Percentiles rank a stretch among this genome's conserved stretches.
phyloP scores from a whole-genome alignment of 176 grass and related monocot genomes.

The Themeda triandra region DNA sequence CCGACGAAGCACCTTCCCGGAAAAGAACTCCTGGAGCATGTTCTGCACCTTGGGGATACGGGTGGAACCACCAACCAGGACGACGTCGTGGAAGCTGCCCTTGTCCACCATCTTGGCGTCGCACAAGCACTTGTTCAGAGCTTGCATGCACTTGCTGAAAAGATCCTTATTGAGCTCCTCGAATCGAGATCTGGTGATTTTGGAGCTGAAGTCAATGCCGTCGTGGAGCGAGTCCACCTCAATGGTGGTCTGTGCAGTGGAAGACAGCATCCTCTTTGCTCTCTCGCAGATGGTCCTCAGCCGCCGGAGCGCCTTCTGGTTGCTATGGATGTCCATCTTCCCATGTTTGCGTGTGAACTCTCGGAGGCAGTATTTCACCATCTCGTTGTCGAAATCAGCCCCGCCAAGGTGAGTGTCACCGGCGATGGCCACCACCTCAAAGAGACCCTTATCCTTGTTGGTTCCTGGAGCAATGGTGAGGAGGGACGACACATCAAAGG shows the following conservation, averaged over 20 bases:
- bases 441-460: background rate
- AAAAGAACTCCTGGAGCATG: slow-evolving; percentile 40
- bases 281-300: slow-evolving; percentile 52
- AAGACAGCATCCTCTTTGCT: slow-evolving; percentile 57
- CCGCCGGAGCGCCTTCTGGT: slow-evolving; percentile 26
- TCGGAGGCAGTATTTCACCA: slow-evolving; percentile 49
- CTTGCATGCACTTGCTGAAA: slow-evolving; percentile 35
- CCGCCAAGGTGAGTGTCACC: slow-evolving; percentile 42
- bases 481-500: slow-evolving; percentile 53
- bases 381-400: slow-evolving; percentile 31
- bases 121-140: slow-evolving; percentile 39
- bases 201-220: slow-evolving; percentile 31
- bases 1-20: slow-evolving; percentile 43
- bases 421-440: slow-evolving; percentile 29
- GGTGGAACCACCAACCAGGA: slow-evolving; percentile 52
- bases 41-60: slow-evolving; percentile 49
- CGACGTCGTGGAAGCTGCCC: slow-evolving; percentile 36
- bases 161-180: slow-evolving; percentile 50
- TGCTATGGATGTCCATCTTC: slow-evolving; percentile 37
- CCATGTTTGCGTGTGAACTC: slow-evolving; percentile 54
- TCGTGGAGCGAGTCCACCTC: slow-evolving; percentile 39
- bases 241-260: slow-evolving; percentile 20
- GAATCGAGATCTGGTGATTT: slow-evolving; percentile 37
- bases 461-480: background rate
- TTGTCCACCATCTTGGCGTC: slow-evolving; percentile 54